Base-by-base conservation (phyloP, 441 rosid genomes). In the Gossypium trilobum region DNA sequence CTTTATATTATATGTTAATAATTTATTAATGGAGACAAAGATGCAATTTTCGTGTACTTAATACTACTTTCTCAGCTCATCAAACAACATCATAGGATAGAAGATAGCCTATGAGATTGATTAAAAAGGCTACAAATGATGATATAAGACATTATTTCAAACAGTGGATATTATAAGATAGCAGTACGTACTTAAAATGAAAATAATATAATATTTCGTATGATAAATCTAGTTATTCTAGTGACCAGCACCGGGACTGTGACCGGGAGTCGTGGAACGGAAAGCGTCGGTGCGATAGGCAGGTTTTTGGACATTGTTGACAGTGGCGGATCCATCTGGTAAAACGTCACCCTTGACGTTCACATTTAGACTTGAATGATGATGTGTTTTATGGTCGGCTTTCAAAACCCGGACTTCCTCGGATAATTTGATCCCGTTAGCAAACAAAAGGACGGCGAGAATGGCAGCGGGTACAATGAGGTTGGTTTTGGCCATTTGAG, bases 161-260 rank as follows among this genome's bases (percentile, higher is more conserved):
- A 33, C 7, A 36, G 50, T 8, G 3, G 50, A 31, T 33, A 36
- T 33, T 55, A 55, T 20, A 22, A 10, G 29, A 55, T 54, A 19
- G 10, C 13, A 1, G 20, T 19, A 10, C 14, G 31, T 27, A 4
- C 31, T 27, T 54, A 2, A 17, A 11, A 11, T 29, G 11, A 61
- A 6, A 55, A 55, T 55, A 2, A 16, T 33, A 33, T 3, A 8
- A 2, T 58, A 27, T 36, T 58, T 11, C 10, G 23, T 9, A 5
- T 10, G 5, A 13, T 39, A 10, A 19, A 0, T 61, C 59, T 65
- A 78, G 54, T 73, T 68, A 2, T 46, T 51, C 31, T 16, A 79
- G 75, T 84, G 87, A 25, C 87, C 87, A 3, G 78, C 84, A 0
- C 87, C 82, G 2, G 83, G 89, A 20, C 87, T 78, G 75, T 80